Evolutionary conservation across 2,329 filamentous ascomycete genomes (phyloP).

Genomic region (Graphiopsis chlorocephala): DNA sequence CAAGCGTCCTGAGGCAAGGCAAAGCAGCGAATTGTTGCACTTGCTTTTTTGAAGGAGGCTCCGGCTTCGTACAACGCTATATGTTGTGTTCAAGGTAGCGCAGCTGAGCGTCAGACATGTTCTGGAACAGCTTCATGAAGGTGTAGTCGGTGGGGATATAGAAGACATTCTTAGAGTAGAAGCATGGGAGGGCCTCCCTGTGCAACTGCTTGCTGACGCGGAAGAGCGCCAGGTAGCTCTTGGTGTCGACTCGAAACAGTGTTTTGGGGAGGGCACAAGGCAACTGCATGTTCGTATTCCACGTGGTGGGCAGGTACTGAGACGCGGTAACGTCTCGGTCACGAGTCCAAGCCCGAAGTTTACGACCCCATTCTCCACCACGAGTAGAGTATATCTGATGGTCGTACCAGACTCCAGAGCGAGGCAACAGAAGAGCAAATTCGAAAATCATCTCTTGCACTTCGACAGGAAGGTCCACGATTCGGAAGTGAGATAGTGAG

Average conservation of each 20-base stretch:
- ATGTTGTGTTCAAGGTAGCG: not conserved
- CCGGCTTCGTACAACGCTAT: not conserved
- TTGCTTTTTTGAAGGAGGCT: not conserved
- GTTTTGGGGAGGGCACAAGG: not conserved
- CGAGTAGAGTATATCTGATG: not conserved
- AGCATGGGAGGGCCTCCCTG: slow-evolving; percentile 2
- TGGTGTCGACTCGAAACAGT: not conserved
- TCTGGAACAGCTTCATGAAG: not conserved
- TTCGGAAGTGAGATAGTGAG: not conserved
- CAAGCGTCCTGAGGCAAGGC: not conserved
- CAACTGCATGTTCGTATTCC: not conserved
- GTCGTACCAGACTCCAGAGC: slow-evolving; percentile 1
- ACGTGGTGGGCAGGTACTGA: not conserved
- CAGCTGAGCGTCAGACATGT: not conserved
- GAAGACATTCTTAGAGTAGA: not conserved
- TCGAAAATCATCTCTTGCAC: slow-evolving; percentile 8
- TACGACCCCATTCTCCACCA: not conserved
- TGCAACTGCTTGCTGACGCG: slow-evolving; percentile 15
- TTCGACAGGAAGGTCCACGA: slow-evolving; percentile 13
- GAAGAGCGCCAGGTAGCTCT: not conserved
- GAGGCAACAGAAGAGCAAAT: not conserved
- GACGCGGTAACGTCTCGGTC: not conserved
- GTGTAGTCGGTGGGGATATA: not conserved
- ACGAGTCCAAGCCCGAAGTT: not conserved
- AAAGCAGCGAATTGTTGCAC: not conserved